Conservation (phyloP, 495 filamentous ascomycete species). For the Podospora pseudocomata region DNA sequence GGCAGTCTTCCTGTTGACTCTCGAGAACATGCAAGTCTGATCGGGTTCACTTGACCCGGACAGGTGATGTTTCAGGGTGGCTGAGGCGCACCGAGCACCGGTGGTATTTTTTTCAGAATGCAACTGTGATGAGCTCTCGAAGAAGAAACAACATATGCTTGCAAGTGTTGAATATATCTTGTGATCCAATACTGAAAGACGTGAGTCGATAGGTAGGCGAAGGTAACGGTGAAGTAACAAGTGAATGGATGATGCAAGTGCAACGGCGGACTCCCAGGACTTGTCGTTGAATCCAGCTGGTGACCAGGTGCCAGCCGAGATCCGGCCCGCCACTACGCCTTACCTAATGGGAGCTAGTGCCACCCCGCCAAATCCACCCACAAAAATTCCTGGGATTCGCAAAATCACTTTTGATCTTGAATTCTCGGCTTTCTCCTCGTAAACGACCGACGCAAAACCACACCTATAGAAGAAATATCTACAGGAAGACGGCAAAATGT, state of each 20-base stretch:
- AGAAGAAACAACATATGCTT: background rate
- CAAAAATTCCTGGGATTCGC: slow-evolving; percentile 2
- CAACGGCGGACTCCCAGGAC: background rate
- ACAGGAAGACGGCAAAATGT: slow-evolving; percentile 54
- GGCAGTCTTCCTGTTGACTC: background rate
- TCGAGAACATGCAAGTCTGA: background rate
- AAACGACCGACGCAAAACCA: slow-evolving; percentile 51
- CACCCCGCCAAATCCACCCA: slow-evolving; percentile 6
- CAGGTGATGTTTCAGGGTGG: background rate
- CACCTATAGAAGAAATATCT: slow-evolving; percentile 60
- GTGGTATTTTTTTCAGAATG: background rate
- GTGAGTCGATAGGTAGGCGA: background rate
- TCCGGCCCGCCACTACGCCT: background rate
- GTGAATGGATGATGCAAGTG: background rate
- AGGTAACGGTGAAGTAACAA: background rate
- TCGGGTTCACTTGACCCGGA: background rate
- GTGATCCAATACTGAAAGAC: background rate
- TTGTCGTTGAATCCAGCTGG: background rate
- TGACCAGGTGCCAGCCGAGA: background rate
- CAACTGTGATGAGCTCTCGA: background rate
- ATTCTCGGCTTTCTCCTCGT: slow-evolving; percentile 16
- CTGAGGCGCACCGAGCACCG: background rate
- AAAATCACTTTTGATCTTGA: slow-evolving; percentile 5
- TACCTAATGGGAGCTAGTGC: background rate
- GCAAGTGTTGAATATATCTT: background rate